These are phyloP conservation scores for Filobasidium uniguttulatum DNA, from an alignment of 1,284 basidiomycete genomes.

Conservation along the genomic window DNA sequence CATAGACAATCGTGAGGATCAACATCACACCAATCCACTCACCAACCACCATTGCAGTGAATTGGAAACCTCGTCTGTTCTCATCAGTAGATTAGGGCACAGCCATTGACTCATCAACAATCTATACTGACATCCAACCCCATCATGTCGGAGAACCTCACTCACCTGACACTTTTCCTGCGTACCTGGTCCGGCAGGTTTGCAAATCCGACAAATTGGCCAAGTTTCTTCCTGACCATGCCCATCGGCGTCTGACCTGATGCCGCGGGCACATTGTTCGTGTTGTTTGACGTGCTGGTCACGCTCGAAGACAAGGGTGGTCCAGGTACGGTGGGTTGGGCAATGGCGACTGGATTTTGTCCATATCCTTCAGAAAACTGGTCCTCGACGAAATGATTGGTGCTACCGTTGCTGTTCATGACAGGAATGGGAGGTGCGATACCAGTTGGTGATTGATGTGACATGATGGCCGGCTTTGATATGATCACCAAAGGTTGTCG, in stretches of 20 bases:
- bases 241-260: constrained; percentile 11
- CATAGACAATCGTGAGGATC: constrained; percentile 8
- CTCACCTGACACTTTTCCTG: constrained; percentile 72
- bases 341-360: not conserved
- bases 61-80: constrained; percentile 74
- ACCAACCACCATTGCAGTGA: constrained; percentile 94
- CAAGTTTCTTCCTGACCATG: constrained; percentile 32
- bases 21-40: constrained; percentile 33
- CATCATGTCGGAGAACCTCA: constrained; percentile 8
- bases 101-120: not conserved
- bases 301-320: not conserved
- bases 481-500: too few relatives aligned
- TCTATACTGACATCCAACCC: not conserved
- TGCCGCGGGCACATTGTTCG: too few relatives aligned
- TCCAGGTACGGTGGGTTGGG: not conserved
- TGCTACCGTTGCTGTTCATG: too few relatives aligned
- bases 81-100: constrained; percentile 2
- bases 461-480: too few relatives aligned
- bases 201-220: constrained; percentile 53
- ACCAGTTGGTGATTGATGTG: too few relatives aligned
- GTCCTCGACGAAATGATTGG: too few relatives aligned
- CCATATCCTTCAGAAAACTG: not conserved
- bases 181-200: constrained; percentile 96
- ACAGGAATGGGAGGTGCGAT: too few relatives aligned
- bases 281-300: too few relatives aligned